phyloP scores from a whole-genome alignment of 495 filamentous ascomycete species.

The Penicillium manginii region DNA sequence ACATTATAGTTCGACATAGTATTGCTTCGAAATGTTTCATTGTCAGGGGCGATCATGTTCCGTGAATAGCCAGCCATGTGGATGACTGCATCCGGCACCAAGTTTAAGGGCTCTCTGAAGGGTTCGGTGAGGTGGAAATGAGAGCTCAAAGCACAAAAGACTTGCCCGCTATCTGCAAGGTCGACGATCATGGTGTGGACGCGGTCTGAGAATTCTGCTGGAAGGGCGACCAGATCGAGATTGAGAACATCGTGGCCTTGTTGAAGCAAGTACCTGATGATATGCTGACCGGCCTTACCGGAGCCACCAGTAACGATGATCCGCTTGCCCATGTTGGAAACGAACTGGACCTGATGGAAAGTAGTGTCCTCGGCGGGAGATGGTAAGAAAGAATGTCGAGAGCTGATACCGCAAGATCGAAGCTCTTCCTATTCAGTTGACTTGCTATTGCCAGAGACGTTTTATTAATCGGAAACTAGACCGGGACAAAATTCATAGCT shows the following conservation, averaged over 20 bases:
- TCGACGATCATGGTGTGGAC: slow-evolving; percentile 62
- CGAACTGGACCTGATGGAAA: background rate
- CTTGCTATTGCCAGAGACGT: too few relatives aligned
- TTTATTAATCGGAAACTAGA: background rate
- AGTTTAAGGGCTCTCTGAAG: slow-evolving; percentile 40
- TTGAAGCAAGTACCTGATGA: slow-evolving; percentile 56
- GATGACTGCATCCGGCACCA: slow-evolving; percentile 60
- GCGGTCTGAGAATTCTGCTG: slow-evolving; percentile 41
- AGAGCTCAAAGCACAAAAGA: slow-evolving; percentile 59
- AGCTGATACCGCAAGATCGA: background rate
- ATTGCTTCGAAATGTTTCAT: slow-evolving; percentile 60
- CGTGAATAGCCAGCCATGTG: slow-evolving; percentile 64
- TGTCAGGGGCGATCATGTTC: slow-evolving; percentile 65
- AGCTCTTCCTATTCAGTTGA: too few relatives aligned
- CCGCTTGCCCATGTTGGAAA: slow-evolving; percentile 38
- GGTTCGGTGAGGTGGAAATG: slow-evolving; percentile 58
- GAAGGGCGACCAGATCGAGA: slow-evolving; percentile 52
- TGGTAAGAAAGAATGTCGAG: too few relatives aligned
- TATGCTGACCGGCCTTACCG: slow-evolving; percentile 62
- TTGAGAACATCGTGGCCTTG: slow-evolving; percentile 60
- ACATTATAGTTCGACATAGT: slow-evolving; percentile 59
- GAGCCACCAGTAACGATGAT: slow-evolving; percentile 62
- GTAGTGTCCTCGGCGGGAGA: too few relatives aligned
- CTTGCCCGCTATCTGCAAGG: slow-evolving; percentile 61
- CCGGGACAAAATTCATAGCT: background rate